Base-by-base conservation (phyloP, 352 stramenopile species). In the Achlya hypogyna region DNA sequence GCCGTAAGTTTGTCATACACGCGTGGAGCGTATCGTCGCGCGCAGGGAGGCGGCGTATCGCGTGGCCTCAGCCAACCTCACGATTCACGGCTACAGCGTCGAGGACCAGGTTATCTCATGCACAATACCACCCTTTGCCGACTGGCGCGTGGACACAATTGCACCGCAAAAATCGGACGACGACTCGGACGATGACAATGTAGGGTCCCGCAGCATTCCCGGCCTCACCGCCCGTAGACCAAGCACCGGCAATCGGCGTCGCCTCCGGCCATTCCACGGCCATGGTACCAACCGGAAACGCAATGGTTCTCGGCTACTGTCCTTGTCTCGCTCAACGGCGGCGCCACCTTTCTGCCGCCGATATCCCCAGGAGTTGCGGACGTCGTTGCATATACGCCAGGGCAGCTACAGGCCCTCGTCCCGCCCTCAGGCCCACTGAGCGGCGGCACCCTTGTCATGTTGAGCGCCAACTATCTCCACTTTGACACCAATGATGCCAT, bases 401-500 rank as follows among this genome's bases (percentile, higher is more conserved):
- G 77, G 1, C 71, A 62, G 0, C 66, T 86, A 4, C 54, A 75
- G 35, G 75, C 59, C 38, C 31, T 81, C 1, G 82, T 77, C 1
- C 80, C 82, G 9, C 74, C 51, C 14, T 53, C 74, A 0, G 78
- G 77, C 1, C 74, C 78, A 40, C 56, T 77, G 3, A 63, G 52
- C 10, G 82, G 82, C 22, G 75, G 75, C 5, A 89, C 80, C 8
- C 70, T 79, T 27, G 71, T 91, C 1, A 74, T 75, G 0, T 59
- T 91, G 20, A 69, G 73, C 4, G 74, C 71, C 0, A 72, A 84
- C 27, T 85, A 78, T 31, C 84, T 87, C 29, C 71, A 79, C 29
- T 87, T 87, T 45, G 81, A 88, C 34, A 83, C 80, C 0, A 54
- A 84, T 34, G 79, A 91, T 29, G 73, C 70, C 5, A 68, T 72